phyloP scores from a whole-genome alignment of 1,284 basidiomycete species.

The Peniophora sp. region DNA sequence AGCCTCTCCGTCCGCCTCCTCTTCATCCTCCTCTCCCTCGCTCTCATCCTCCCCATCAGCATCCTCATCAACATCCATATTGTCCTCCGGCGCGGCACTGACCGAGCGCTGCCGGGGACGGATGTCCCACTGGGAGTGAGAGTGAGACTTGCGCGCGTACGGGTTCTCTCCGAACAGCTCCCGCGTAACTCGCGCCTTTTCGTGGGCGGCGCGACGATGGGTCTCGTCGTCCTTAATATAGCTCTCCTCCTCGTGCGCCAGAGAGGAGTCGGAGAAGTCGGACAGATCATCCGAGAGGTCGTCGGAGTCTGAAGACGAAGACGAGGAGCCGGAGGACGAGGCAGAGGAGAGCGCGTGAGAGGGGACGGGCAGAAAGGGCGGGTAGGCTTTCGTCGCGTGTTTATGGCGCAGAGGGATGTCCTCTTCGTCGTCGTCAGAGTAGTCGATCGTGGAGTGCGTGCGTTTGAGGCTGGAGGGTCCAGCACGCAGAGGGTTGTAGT shows the following conservation, averaged over 20 bases:
- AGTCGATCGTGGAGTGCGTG: too few relatives aligned
- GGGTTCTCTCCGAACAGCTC: constrained; percentile 47
- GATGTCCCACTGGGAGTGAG: constrained; percentile 53
- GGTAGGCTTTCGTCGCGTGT: too few relatives aligned
- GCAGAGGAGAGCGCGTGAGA: not conserved
- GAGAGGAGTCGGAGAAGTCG: constrained; percentile 13
- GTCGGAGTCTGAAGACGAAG: constrained; percentile 21
- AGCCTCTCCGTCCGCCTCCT: constrained; percentile 23
- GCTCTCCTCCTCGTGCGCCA: constrained; percentile 45
- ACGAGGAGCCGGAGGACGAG: not conserved
- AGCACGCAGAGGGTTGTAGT: too few relatives aligned
- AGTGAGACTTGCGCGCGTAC: constrained; percentile 29
- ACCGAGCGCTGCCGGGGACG: constrained; percentile 61
- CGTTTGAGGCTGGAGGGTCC: too few relatives aligned
- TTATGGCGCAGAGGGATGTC: too few relatives aligned
- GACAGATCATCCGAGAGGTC: constrained; percentile 8
- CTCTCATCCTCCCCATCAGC: constrained; percentile 43
- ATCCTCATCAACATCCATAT: constrained; percentile 31
- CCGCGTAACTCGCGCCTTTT: constrained; percentile 42
- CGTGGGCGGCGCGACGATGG: constrained; percentile 17
- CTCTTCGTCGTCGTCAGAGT: too few relatives aligned
- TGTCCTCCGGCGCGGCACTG: constrained; percentile 27
- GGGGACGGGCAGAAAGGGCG: too few relatives aligned
- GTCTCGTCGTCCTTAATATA: constrained; percentile 44
- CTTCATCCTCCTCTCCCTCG: constrained; percentile 29